These are phyloP conservation scores for Leishmania gerbilli DNA, from an alignment of 208 protist genomes.

Conservation along the genomic window DNA sequence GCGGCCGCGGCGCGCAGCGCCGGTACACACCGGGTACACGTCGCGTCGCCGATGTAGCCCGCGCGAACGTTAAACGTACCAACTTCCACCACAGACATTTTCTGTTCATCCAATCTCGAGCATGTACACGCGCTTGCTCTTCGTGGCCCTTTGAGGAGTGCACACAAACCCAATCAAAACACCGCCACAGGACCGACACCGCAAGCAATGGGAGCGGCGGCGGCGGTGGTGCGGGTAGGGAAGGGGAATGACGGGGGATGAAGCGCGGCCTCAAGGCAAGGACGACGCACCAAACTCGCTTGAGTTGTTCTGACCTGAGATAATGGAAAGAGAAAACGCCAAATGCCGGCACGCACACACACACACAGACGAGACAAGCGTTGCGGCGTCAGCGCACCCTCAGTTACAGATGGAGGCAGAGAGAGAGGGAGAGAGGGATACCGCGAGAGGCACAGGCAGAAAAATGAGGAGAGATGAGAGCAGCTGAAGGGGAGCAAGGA, in stretches of 20 bases:
- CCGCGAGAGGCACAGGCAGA: neutral
- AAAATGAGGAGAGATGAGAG: neutral
- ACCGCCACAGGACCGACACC: neutral
- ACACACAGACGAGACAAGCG: no score
- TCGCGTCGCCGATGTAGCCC: constrained; percentile 77
- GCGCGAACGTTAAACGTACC: constrained; percentile 65
- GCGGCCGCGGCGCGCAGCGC: constrained; percentile 29
- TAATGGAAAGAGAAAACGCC: neutral
- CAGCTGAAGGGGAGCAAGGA: neutral
- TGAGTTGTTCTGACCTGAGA: neutral
- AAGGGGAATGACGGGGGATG: neutral
- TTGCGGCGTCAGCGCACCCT: no score
- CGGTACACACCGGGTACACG: constrained; percentile 48
- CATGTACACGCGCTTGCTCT: neutral
- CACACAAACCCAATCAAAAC: neutral
- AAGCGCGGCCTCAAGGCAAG: neutral
- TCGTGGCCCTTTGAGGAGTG: neutral
- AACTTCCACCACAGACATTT: constrained; percentile 78
- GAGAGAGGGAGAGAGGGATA: neutral
- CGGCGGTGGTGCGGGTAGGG: neutral
- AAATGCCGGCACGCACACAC: neutral
- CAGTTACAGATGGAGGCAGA: neutral
- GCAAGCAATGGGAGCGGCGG: neutral
- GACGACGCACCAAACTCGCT: neutral
- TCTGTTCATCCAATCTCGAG: neutral